Evolutionary conservation across 2,329 filamentous ascomycete species (phyloP), one percentile per base, ranked within the genome.

Genomic region (Alternaria arborescens): DNA sequence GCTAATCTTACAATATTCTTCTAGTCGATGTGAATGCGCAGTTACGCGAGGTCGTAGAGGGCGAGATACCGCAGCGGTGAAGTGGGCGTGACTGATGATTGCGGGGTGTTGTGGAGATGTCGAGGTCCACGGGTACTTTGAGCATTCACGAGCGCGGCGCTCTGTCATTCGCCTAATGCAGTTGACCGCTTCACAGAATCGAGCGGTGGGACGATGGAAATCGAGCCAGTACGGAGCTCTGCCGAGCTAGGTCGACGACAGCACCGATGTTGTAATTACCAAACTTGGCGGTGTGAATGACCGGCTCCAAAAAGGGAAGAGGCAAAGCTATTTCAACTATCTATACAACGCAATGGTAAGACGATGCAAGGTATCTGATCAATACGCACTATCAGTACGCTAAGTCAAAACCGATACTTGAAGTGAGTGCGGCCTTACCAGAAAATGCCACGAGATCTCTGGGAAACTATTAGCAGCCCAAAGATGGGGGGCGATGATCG

Each of bases 371-470:
- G 61, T 51, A 47, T 52, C 62, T 65, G 54, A 60, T 62, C 46
- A 47, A 55, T 48, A 56, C 57, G 55, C 55, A 65, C 62, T 60
- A 68, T 71, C 62, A 70, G 66, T 55, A 50, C 61, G 64, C 64
- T 71, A 67, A 61, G 46, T 34, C 61, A 38, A 24, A 52, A 43
- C 28, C 52, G 55, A 32, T 55, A 48, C 48, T 61, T 61, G 56
- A 67, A 67, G 55, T 16, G 30, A 8, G n/a, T 22, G 40, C 40
- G 36, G 30, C 53, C 63, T 66, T 64, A 70, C 71, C 62, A 66
- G 42, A 52, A 34, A 43, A 66, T 67, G 72, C 74, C 73, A 76
- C 73, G 69, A 68, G 59, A 60, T 61, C 60, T 52, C 58, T 44
- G 52, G 55, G 61, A 50, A 60, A 65, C 54, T 63, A 55, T 60